Conservation (phyloP, 495 filamentous ascomycete genomes). For the Aspergillus cavernicola region DNA sequence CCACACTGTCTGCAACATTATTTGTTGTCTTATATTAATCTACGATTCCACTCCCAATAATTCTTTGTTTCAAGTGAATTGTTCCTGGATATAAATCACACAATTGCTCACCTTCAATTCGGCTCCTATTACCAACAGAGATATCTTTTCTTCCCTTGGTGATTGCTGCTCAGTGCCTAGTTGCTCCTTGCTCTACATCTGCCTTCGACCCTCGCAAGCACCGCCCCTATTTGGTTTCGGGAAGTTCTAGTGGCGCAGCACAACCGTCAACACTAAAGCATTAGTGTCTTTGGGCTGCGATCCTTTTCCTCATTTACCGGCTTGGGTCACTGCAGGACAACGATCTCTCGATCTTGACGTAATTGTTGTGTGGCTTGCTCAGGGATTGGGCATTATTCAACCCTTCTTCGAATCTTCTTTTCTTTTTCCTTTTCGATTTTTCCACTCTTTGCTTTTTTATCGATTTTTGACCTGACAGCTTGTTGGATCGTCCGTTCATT, state of each 20-base stretch:
- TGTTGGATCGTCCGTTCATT: conserved; percentile 12
- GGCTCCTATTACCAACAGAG: neutral
- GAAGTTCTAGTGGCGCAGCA: conserved; percentile 19
- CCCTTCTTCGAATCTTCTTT: conserved; percentile 7
- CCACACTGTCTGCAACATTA: conserved; percentile 3
- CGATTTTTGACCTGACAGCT: neutral
- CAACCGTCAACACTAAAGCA: conserved; percentile 16
- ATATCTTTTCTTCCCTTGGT: neutral
- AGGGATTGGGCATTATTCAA: conserved; percentile 15
- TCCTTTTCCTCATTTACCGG: conserved; percentile 12
- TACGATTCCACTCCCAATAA: neutral
- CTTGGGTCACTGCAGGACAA: conserved; percentile 21
- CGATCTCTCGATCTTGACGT: conserved; percentile 22
- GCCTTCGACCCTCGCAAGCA: too few relatives aligned
- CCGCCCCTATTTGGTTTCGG: conserved; percentile 12
- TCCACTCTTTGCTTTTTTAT: conserved; percentile 9
- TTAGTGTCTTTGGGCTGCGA: conserved; percentile 16
- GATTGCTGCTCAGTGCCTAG: conserved; percentile 1
- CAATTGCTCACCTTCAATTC: too few relatives aligned
- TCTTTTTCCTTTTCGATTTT: conserved; percentile 13
- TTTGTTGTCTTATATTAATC: neutral
- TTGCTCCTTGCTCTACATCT: neutral
- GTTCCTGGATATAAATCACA: neutral
- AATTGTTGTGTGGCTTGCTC: conserved; percentile 21
- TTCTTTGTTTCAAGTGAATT: neutral